Evolutionary conservation across 2,329 filamentous ascomycete genomes (phyloP).

Genomic region (Dothistroma pini): DNA sequence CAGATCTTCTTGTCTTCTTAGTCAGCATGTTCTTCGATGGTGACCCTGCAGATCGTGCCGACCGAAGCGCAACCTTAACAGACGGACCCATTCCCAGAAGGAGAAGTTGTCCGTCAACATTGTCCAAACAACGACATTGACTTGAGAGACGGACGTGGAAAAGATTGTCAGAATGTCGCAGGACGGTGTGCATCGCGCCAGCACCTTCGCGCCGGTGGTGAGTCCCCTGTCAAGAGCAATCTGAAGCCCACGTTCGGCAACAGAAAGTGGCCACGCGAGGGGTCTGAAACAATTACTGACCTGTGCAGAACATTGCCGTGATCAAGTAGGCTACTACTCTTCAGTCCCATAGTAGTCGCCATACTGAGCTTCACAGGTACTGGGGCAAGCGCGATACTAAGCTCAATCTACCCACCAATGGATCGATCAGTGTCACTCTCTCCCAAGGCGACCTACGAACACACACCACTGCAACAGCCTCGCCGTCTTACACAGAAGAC

Average conservation of each 20-base stretch:
- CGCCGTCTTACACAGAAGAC: conserved; percentile 64
- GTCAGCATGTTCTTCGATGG: neutral
- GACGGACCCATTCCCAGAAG: neutral
- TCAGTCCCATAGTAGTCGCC: conserved; percentile 9
- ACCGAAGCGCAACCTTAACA: neutral
- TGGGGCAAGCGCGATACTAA: conserved; percentile 96
- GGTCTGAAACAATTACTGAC: neutral
- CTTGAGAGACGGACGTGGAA: neutral
- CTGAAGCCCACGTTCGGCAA: neutral
- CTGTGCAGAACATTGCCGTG: conserved; percentile 74
- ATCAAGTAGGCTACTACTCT: conserved; percentile 65
- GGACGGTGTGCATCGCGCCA: conserved; percentile 72
- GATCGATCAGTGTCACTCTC: conserved; percentile 93
- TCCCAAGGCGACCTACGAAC: conserved; percentile 91
- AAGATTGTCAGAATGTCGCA: conserved; percentile 36
- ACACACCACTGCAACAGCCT: conserved; percentile 92
- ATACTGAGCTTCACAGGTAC: conserved; percentile 52
- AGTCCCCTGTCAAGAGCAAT: neutral
- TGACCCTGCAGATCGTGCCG: neutral
- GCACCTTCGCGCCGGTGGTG: conserved; percentile 84
- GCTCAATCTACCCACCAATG: conserved; percentile 90
- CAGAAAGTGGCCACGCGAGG: neutral
- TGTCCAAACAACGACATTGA: conserved; percentile 24
- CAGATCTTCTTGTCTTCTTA: neutral
- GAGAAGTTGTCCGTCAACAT: conserved; percentile 27